Evolutionary conservation across 108 stramenopile genomes (phyloP), one percentile per base, ranked within the genome.

Genomic region (Cyclostephanos tholiformis): DNA sequence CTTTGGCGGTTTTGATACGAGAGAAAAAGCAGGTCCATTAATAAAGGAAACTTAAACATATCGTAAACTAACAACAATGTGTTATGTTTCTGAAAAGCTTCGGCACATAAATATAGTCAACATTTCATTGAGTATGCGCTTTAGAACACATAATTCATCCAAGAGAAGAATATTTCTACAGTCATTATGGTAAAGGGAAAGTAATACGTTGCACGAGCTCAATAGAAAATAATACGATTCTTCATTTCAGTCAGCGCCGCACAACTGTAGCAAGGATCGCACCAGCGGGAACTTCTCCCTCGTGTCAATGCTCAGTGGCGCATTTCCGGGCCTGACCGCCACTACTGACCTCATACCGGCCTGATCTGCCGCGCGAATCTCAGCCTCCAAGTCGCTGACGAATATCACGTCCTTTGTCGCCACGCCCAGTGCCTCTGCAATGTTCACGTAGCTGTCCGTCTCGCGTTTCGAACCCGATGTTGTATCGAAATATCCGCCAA

Each of bases 401-500:
- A 98, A 97, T 26, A 94, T 77, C 19, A 98, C 70, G 16, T 96
- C 83, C 5, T 71, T 70, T 1, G 95, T 89, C 17, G 62, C 52
- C 5, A 94, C 87, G 0, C 87, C 87, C 59, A 98, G 65, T 19
- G 63, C 71, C 39, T 69, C 64, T 12, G 89, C 88, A 75, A 98
- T 97, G 23, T 76, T 85, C 27, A 38, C 41, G 75, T 97, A 98
- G 57, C 88, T 90, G 0, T 39, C 27, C 0, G 88, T 56, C 29
- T 85, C 84, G 30, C 79, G 86, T 76, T 98, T 98, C 35, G 65
- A 59, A 0, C 98, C 98, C 29, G 85, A 77, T 0, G 91, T 94
- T 9, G 96, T 97, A 71, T 98, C 98, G 74, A 97, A 98, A 76
- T 97, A 93, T 4, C 71, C 77, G 39, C 73, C 55, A n/a, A 98